phyloP scores from a whole-genome alignment of 176 grass and related monocot species.

The Raddia guianensis region DNA sequence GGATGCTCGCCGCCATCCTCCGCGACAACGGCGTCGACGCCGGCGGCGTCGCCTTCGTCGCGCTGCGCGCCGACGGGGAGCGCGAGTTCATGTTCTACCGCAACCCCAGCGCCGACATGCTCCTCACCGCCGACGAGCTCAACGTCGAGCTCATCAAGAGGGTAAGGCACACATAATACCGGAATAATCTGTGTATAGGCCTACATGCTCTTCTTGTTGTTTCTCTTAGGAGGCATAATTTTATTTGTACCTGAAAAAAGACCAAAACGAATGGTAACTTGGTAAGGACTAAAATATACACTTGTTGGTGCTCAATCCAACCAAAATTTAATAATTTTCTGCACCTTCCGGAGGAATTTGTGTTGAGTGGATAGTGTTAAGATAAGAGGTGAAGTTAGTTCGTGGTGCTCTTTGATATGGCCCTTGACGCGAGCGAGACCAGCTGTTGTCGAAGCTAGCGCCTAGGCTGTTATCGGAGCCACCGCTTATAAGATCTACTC shows the following conservation, averaged over 20 bases:
- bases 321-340: not conserved
- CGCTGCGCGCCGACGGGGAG: constrained; percentile 86
- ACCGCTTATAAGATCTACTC: too few relatives aligned
- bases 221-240: constrained; percentile 1
- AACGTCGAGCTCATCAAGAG: constrained; percentile 88
- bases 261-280: not conserved
- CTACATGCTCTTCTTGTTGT: not conserved
- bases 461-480: too few relatives aligned
- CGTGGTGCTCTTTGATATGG: not conserved
- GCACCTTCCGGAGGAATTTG: not conserved
- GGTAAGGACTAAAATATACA: not conserved
- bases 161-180: constrained; percentile 54
- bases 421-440: too few relatives aligned
- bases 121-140: constrained; percentile 78
- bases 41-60: constrained; percentile 77
- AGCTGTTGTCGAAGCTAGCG: too few relatives aligned
- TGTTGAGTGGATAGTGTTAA: constrained; percentile 9
- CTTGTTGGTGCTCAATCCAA: not conserved
- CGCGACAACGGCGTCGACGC: too few relatives aligned
- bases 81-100: constrained; percentile 99
- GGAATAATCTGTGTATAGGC: not conserved
- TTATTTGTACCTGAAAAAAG: not conserved
- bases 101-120: constrained; percentile 99
- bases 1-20: too few relatives aligned
- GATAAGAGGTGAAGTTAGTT: not conserved